A percentile compares a stretch with the other conserved stretches of the same genome.
Evolutionary conservation across 441 rosid genomes (phyloP).

Genomic region (Syzygium malaccense): DNA sequence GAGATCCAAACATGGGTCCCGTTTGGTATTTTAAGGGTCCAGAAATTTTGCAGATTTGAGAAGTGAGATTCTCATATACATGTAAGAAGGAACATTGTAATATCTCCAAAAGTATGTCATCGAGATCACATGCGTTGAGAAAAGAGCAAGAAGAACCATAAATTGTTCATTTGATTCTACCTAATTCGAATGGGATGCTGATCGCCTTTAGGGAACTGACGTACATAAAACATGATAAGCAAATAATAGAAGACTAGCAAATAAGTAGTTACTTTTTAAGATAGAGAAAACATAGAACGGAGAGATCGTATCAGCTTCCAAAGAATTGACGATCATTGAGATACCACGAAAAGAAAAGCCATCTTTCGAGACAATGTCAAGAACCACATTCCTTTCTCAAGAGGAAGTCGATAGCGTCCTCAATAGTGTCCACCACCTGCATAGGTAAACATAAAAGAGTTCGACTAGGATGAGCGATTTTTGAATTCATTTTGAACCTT

Average conservation of each 20-base stretch:
- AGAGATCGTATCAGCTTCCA: neutral
- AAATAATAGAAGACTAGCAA: neutral
- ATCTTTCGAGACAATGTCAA: neutral
- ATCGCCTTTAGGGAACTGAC: neutral
- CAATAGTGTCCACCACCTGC: slow-evolving; percentile 76
- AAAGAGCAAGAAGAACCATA: neutral
- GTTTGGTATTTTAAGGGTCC: neutral
- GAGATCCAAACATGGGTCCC: neutral
- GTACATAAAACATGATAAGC: neutral
- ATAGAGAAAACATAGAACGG: neutral
- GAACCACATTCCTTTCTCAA: slow-evolving; percentile 33
- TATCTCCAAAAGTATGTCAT: neutral
- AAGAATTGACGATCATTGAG: neutral
- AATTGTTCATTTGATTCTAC: neutral
- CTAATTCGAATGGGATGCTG: neutral
- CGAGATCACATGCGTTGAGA: neutral
- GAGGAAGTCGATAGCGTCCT: slow-evolving; percentile 69
- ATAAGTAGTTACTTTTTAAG: neutral
- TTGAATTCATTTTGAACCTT: neutral
- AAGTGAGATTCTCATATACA: neutral
- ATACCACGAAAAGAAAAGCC: neutral
- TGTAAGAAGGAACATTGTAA: neutral
- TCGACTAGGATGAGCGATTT: neutral
- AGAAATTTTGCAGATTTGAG: neutral
- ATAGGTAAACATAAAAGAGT: neutral